These are phyloP conservation scores for Solanum appendiculatum DNA, from an alignment of 257 asterid species.

Conservation along the genomic window DNA sequence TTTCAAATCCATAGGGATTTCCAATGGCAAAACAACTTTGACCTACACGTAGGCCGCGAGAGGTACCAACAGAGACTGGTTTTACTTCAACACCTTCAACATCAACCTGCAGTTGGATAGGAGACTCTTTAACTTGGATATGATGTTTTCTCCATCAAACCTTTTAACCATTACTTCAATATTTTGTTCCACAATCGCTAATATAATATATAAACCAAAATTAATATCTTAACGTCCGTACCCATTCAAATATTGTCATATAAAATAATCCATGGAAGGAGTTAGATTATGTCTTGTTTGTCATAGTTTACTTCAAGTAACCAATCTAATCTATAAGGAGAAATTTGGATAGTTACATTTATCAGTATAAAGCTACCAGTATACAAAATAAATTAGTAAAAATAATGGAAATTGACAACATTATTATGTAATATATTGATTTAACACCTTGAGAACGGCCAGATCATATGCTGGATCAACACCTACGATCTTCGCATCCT, in stretches of 20 bases:
- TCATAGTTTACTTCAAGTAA: background rate
- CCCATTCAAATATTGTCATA: background rate
- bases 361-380: background rate
- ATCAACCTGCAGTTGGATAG: conserved; percentile 44
- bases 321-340: background rate
- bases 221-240: background rate
- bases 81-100: conserved; percentile 51
- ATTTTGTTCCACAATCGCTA: background rate
- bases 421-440: background rate
- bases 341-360: background rate
- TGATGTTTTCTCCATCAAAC: background rate
- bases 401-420: background rate
- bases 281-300: background rate
- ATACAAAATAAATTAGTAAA: background rate
- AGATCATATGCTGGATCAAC: conserved; percentile 73
- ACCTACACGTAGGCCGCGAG: conserved; percentile 58
- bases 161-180: background rate
- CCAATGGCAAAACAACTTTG: conserved; percentile 91
- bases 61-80: conserved; percentile 54
- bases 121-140: background rate
- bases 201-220: background rate
- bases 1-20: conserved; percentile 80
- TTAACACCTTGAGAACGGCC: conserved; percentile 70
- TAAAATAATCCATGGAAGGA: background rate
- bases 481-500: conserved; percentile 63